These are phyloP conservation scores for Mortierella sp. DNA, from an alignment of 371 early-diverging fungal genomes.

Conservation along the genomic window DNA sequence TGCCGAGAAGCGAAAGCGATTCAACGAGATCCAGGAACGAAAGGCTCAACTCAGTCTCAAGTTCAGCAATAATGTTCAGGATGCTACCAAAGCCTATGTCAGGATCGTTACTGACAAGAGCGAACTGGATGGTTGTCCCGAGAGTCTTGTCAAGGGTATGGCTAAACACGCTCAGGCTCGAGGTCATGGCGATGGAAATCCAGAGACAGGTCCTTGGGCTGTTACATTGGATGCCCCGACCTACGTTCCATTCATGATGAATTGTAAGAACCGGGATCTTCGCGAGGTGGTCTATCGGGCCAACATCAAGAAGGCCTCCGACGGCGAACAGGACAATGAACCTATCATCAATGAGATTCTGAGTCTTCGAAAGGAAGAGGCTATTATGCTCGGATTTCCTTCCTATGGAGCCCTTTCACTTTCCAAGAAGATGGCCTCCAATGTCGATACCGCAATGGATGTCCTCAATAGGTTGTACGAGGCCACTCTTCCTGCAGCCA, in stretches of 20 bases:
- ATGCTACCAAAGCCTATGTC: constrained; percentile 71
- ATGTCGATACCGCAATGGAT: constrained; percentile 57
- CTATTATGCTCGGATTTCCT: constrained; percentile 62
- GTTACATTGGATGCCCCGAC: constrained; percentile 72
- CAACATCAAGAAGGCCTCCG: constrained; percentile 67
- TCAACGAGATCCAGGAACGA: constrained; percentile 67
- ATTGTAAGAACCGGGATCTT: constrained; percentile 66
- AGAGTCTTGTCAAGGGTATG: constrained; percentile 60
- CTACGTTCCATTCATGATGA: constrained; percentile 73
- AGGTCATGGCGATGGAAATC: constrained; percentile 54
- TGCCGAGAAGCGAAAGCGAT: constrained; percentile 62
- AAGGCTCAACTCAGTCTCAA: constrained; percentile 64
- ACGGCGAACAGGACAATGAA: constrained; percentile 64
- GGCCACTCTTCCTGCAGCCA: constrained; percentile 61
- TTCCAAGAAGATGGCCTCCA: constrained; percentile 73
- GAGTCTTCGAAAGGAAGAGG: constrained; percentile 59
- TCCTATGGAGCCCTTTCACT: constrained; percentile 70
- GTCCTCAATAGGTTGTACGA: constrained; percentile 61
- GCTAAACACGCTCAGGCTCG: constrained; percentile 61
- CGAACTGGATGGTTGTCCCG: constrained; percentile 65
- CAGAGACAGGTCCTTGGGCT: constrained; percentile 63
- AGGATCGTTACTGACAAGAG: constrained; percentile 58
- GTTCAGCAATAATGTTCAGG: constrained; percentile 71
- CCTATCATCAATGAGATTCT: constrained; percentile 73
- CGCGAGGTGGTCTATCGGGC: constrained; percentile 71